Conservation (phyloP, 768 basidiomycete species). For the Suillus plorans region DNA sequence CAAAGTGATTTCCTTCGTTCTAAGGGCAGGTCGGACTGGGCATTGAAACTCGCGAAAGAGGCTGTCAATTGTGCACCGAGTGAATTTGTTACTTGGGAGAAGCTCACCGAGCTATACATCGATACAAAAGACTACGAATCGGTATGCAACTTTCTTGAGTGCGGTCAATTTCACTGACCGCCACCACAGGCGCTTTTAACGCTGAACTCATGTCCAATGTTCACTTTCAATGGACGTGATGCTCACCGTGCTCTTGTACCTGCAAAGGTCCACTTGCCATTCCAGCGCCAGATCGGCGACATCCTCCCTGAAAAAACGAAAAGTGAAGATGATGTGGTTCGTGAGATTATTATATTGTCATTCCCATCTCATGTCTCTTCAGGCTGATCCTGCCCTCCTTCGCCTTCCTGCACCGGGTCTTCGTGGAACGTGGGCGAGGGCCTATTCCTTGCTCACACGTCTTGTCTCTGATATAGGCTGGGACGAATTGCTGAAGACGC, state of each 20-base stretch:
- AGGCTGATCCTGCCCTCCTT: conserved; percentile 91
- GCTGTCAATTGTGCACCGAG: conserved; percentile 98
- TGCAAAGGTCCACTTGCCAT: conserved; percentile 80
- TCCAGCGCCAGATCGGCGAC: conserved; percentile 82
- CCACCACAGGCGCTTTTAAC: conserved; percentile 70
- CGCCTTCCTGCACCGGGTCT: conserved; percentile 95
- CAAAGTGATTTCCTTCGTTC: conserved; percentile 92
- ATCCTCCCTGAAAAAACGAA: conserved; percentile 84
- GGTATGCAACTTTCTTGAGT: conserved; percentile 18
- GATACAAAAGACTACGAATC: conserved; percentile 87
- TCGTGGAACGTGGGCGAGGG: conserved; percentile 93
- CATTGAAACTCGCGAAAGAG: conserved; percentile 85
- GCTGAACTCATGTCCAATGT: conserved; percentile 99
- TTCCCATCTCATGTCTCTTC: conserved; percentile 6
- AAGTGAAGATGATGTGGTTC: conserved; percentile 83
- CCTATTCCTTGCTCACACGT: conserved; percentile 86
- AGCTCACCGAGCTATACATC: conserved; percentile 92
- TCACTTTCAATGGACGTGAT: conserved; percentile 97
- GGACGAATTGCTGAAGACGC: conserved; percentile 96
- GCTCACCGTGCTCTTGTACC: conserved; percentile 83
- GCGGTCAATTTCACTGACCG: neutral
- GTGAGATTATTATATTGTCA: conserved; percentile 10
- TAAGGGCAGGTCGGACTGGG: conserved; percentile 86
- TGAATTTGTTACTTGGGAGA: conserved; percentile 99
- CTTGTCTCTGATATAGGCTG: conserved; percentile 95